Conservation (phyloP, 805 yeast genomes). For the Candida namnaoensis region DNA sequence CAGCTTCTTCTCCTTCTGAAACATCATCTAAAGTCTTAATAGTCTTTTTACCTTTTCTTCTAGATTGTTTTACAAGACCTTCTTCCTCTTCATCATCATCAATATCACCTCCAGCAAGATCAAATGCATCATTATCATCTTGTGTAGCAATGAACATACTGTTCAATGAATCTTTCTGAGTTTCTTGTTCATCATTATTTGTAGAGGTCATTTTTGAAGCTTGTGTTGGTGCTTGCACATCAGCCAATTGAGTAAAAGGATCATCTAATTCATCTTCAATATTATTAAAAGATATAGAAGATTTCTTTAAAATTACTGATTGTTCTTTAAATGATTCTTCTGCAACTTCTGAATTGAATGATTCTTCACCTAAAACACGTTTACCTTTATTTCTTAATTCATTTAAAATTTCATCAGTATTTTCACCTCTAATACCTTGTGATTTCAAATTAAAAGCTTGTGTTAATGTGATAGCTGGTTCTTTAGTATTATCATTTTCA, state of each 20-base stretch:
- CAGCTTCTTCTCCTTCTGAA: constrained; percentile 9
- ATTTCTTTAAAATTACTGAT: neutral
- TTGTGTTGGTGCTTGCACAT: neutral
- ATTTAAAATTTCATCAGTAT: constrained; percentile 5
- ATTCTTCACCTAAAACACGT: constrained; percentile 4
- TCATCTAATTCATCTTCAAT: neutral
- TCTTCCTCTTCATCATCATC: constrained; percentile 20
- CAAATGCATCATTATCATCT: too few species aligned
- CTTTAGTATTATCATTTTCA: neutral
- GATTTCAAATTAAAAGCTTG: constrained; percentile 10
- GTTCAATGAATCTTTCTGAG: constrained; percentile 5
- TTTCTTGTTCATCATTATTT: constrained; percentile 2
- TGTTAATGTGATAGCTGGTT: constrained; percentile 10
- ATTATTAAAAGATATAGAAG: neutral
- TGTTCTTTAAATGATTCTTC: neutral
- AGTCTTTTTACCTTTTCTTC: constrained; percentile 5
- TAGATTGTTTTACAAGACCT: constrained; percentile 4
- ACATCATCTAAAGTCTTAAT: constrained; percentile 7
- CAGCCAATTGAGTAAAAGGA: neutral
- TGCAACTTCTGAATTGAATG: neutral
- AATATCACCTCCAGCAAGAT: constrained; percentile 14
- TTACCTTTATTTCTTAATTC: constrained; percentile 6
- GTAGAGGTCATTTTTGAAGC: neutral
- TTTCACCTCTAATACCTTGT: neutral
- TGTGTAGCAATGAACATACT: too few species aligned